These are phyloP conservation scores for Torulaspora microellipsoides DNA, from an alignment of 805 yeast genomes.

Conservation along the genomic window DNA sequence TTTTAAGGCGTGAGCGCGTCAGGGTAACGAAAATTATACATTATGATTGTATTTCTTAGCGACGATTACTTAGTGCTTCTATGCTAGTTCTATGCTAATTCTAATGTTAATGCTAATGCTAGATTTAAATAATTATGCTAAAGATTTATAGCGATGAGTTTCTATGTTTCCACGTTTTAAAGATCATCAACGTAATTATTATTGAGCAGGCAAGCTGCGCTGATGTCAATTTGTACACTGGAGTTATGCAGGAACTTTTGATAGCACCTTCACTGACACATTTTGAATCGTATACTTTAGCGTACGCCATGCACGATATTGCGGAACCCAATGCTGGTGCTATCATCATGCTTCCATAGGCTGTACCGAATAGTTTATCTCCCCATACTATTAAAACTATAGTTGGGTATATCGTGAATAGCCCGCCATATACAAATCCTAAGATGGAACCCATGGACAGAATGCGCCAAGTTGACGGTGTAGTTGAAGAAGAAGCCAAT, in stretches of 20 bases:
- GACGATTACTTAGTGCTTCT: too few relatives aligned
- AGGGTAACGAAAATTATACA: too few relatives aligned
- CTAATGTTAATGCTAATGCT: too few relatives aligned
- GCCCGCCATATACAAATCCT: constrained; percentile 76
- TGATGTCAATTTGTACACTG: constrained; percentile 19
- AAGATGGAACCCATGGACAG: constrained; percentile 42
- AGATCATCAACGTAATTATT: constrained; percentile 8
- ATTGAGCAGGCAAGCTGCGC: constrained; percentile 14
- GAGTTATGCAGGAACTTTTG: constrained; percentile 16
- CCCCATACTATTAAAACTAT: constrained; percentile 85
- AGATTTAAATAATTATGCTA: not conserved
- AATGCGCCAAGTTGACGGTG: constrained; percentile 13
- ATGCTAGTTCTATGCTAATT: too few relatives aligned
- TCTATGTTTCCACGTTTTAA: constrained; percentile 14
- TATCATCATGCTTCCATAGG: constrained; percentile 85
- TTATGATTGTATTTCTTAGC: too few relatives aligned
- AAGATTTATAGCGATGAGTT: constrained; percentile 2
- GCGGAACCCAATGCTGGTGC: constrained; percentile 85
- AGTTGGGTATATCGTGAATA: constrained; percentile 84
- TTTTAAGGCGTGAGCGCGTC: too few relatives aligned
- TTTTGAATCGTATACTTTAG: constrained; percentile 49
- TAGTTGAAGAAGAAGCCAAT: constrained; percentile 16
- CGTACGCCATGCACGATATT: constrained; percentile 64
- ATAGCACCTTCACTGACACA: constrained; percentile 18
- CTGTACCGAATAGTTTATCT: constrained; percentile 78